Evolutionary conservation across 2,329 filamentous ascomycete species (phyloP).

Genomic region (Pseudocercospora fuligena): DNA sequence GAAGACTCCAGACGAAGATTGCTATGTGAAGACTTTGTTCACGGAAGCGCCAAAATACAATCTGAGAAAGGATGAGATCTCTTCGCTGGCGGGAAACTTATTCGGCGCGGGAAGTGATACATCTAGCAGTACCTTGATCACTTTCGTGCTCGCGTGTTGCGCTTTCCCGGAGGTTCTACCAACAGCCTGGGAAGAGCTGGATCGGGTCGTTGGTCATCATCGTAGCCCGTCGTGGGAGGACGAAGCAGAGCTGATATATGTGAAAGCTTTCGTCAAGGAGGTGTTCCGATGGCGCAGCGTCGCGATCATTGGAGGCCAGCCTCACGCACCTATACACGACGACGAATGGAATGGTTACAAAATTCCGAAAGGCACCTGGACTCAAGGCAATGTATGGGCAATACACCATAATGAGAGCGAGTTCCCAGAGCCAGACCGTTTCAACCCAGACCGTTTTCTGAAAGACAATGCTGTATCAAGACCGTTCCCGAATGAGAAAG

Average conservation of each 20-base stretch:
- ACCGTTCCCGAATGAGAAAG: slow-evolving; percentile 48
- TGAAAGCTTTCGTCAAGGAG: slow-evolving; percentile 77
- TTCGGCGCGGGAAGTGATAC: slow-evolving; percentile 59
- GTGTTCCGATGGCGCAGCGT: slow-evolving; percentile 76
- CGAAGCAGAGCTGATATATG: slow-evolving; percentile 73
- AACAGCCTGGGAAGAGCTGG: slow-evolving; percentile 42
- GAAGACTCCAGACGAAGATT: slow-evolving; percentile 44
- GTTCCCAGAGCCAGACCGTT: slow-evolving; percentile 56
- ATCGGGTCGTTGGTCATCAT: slow-evolving; percentile 41
- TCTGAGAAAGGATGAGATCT: slow-evolving; percentile 50
- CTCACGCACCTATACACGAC: slow-evolving; percentile 35
- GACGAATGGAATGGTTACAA: slow-evolving; percentile 35
- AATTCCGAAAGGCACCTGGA: slow-evolving; percentile 35
- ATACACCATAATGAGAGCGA: slow-evolving; percentile 57
- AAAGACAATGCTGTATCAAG: slow-evolving; percentile 45
- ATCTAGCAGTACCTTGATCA: slow-evolving; percentile 53
- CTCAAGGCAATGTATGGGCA: slow-evolving; percentile 36
- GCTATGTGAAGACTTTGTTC: slow-evolving; percentile 55
- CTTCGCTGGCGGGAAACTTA: slow-evolving; percentile 51
- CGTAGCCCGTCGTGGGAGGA: slow-evolving; percentile 43
- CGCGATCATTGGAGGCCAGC: slow-evolving; percentile 74
- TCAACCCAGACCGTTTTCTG: slow-evolving; percentile 51
- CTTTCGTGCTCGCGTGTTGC: slow-evolving; percentile 56
- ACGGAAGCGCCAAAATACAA: slow-evolving; percentile 53
- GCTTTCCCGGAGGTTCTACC: slow-evolving; percentile 51